Conservation (phyloP, 345 rosid genomes). For the Citrus trifoliata region DNA sequence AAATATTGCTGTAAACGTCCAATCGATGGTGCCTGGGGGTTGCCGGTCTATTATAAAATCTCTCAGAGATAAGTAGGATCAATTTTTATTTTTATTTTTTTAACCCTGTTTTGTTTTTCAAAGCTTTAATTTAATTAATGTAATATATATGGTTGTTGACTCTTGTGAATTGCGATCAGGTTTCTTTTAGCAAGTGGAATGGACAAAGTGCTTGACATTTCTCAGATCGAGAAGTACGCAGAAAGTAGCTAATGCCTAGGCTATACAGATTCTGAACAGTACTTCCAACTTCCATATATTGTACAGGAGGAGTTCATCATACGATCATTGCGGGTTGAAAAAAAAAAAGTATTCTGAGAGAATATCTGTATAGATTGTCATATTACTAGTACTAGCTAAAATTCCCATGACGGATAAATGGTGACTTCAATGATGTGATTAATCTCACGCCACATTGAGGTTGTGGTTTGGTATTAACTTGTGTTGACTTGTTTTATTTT, state of each 20-base stretch:
- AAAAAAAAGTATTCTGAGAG: too few relatives aligned
- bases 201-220: slow-evolving; percentile 54
- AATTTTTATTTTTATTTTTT: neutral
- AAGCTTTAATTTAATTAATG: neutral
- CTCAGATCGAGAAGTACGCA: slow-evolving; percentile 49
- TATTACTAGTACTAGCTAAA: neutral
- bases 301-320: neutral
- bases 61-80: slow-evolving; percentile 51
- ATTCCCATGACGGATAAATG: neutral
- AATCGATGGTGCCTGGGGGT: slow-evolving; percentile 63
- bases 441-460: too few relatives aligned
- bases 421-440: neutral
- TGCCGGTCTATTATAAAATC: slow-evolving; percentile 50
- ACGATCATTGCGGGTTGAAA: neutral
- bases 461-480: too few relatives aligned
- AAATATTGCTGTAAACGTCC: slow-evolving; percentile 76
- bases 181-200: slow-evolving; percentile 62
- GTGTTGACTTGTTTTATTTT: too few relatives aligned
- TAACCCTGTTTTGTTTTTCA: neutral
- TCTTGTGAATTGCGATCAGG: slow-evolving; percentile 39
- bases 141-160: slow-evolving; percentile 12
- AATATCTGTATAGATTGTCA: too few relatives aligned
- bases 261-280: neutral
- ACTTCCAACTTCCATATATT: neutral
- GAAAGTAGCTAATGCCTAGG: slow-evolving; percentile 1